These are phyloP conservation scores for Corylus americana DNA, from an alignment of 306 rosid genomes.

Conservation along the genomic window DNA sequence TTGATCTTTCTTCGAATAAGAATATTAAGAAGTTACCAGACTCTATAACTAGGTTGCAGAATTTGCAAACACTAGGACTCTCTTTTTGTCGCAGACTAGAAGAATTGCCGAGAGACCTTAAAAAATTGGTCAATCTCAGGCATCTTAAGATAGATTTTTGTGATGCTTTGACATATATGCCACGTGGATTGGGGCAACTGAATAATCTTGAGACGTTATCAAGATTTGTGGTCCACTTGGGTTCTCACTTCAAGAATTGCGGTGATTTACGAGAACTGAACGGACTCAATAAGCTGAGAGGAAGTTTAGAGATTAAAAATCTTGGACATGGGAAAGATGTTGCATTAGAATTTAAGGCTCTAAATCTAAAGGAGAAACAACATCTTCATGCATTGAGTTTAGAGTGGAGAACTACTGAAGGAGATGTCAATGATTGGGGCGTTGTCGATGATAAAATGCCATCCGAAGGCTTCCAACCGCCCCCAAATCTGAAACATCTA, in stretches of 20 bases:
- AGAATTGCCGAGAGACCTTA: conserved; percentile 16
- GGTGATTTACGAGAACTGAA: conserved; percentile 4
- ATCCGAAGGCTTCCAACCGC: conserved; percentile 17
- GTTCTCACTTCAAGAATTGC: too few species aligned
- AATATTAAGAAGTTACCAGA: not conserved
- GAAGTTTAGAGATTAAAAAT: not conserved
- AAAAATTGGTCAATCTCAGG: not conserved
- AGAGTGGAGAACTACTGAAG: not conserved
- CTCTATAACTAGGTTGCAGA: not conserved
- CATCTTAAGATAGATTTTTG: not conserved
- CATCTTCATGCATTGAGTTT: not conserved
- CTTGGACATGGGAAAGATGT: not conserved
- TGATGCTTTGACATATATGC: not conserved
- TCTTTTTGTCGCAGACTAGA: not conserved
- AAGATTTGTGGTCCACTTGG: not conserved
- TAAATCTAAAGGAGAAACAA: too few species aligned
- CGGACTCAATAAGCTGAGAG: conserved; percentile 3
- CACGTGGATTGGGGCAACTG: conserved; percentile 1
- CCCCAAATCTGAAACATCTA: not conserved
- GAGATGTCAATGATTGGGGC: too few species aligned
- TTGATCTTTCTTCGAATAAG: not conserved
- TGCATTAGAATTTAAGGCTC: not conserved
- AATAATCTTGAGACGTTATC: not conserved
- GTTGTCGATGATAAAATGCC: too few species aligned
- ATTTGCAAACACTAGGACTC: not conserved